Conservation (phyloP, 2,329 filamentous ascomycete genomes). For the Pseudogymnoascus sp. region DNA sequence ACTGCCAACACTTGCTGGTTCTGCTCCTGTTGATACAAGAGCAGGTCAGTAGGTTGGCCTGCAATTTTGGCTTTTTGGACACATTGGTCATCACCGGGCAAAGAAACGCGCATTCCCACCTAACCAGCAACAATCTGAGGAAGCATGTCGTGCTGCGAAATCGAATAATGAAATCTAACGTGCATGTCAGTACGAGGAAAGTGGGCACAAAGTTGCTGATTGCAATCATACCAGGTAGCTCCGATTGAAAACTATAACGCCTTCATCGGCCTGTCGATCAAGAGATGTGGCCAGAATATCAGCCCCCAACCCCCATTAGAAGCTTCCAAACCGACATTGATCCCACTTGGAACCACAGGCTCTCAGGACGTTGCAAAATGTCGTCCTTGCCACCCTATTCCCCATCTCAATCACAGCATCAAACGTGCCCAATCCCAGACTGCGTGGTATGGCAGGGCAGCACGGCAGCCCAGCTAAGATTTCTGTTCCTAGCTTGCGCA, state of each 20-base stretch:
- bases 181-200: not conserved
- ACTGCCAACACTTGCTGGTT: conserved; percentile 30
- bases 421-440: not conserved
- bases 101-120: conserved; percentile 17
- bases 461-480: conserved; percentile 30
- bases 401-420: not conserved
- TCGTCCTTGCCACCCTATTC: conserved; percentile 25
- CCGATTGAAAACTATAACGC: conserved; percentile 34
- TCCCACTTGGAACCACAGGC: conserved; percentile 17
- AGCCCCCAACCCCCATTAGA: conserved; percentile 21
- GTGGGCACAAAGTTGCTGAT: not conserved
- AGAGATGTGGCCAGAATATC: not conserved
- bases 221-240: conserved; percentile 27
- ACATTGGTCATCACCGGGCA: conserved; percentile 33
- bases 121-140: conserved; percentile 13
- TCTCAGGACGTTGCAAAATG: conserved; percentile 29
- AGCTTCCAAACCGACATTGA: conserved; percentile 15
- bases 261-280: conserved; percentile 11
- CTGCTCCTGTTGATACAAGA: conserved; percentile 18
- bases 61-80: conserved; percentile 36
- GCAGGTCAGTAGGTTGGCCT: conserved; percentile 30
- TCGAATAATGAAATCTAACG: not conserved
- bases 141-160: not conserved
- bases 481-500: conserved; percentile 33
- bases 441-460: not conserved